A percentile compares a stretch with the other conserved stretches of the same genome.
Evolutionary conservation across 2,329 filamentous ascomycete genomes (phyloP).

Genomic region (Thermomyces lanuginosus): DNA sequence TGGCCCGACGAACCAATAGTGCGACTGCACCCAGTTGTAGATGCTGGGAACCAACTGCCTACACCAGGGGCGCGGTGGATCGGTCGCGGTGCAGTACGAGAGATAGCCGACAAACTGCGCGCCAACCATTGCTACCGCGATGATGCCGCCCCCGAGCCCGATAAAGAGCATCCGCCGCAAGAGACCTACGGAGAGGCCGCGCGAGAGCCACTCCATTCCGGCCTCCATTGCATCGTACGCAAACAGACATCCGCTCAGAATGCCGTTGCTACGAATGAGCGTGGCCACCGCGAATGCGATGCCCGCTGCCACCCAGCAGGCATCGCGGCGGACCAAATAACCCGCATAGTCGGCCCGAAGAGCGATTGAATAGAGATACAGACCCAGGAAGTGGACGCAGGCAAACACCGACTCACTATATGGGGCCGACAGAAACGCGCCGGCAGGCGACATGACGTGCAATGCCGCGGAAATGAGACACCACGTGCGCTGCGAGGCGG

Average conservation of each 20-base stretch:
- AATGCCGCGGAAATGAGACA: slow-evolving; percentile 51
- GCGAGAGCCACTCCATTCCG: slow-evolving; percentile 27
- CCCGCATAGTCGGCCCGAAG: slow-evolving; percentile 17
- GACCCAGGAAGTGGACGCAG: slow-evolving; percentile 57
- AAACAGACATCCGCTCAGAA: slow-evolving; percentile 66
- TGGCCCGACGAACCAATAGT: slow-evolving; percentile 59
- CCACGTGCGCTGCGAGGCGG: slow-evolving; percentile 14
- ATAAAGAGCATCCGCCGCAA: slow-evolving; percentile 42
- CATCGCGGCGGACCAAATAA: slow-evolving; percentile 21
- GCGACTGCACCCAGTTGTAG: slow-evolving; percentile 71
- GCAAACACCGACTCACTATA: slow-evolving; percentile 72
- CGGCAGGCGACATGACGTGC: slow-evolving; percentile 73
- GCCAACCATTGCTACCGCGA: slow-evolving; percentile 49
- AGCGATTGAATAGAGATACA: slow-evolving; percentile 47
- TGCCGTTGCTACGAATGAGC: slow-evolving; percentile 66
- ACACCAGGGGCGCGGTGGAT: slow-evolving; percentile 55
- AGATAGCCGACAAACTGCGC: slow-evolving; percentile 64
- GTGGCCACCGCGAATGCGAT: slow-evolving; percentile 55
- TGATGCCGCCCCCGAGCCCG: slow-evolving; percentile 48
- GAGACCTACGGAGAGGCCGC: slow-evolving; percentile 19
- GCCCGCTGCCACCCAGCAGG: slow-evolving; percentile 46
- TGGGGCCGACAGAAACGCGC: slow-evolving; percentile 74
- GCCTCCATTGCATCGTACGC: slow-evolving; percentile 41
- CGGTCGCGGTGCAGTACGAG: slow-evolving; percentile 43
- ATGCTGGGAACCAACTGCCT: slow-evolving; percentile 58